Base-by-base conservation (phyloP, 306 rosid genomes). In the Vigna hirtella region DNA sequence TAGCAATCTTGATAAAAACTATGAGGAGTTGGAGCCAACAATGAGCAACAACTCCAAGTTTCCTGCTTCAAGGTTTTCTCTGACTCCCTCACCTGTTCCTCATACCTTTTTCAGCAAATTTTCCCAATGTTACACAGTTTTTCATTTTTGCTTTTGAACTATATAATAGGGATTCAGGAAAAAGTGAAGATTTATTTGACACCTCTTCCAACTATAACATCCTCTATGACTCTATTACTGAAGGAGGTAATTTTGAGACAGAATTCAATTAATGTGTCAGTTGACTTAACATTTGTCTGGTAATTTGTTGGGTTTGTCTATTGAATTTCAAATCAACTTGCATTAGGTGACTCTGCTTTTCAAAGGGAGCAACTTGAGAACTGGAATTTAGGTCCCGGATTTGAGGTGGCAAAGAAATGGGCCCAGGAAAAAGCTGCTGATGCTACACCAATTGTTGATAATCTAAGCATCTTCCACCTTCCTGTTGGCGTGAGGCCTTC, bases 401-500 rank as follows among this genome's bases (percentile, higher is more conserved):
- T 86, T 87, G 91, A 91, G 81, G 81, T 88, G 70, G 97, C 98
- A 66, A 87, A 86, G 84, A 90, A 90, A 85, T 88, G 97, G 98
- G 91, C 96, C 36, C 91, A 86, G 77, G 92, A 90, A 83, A 85
- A 89, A 81, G 91, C 87, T 36, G 85, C 84, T 72, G 89, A 89
- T 79, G 78, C 85, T 49, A 59, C 78, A 34, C 73, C 84, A 20
- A 52, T 83, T 53, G 80, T 86, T 72, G 89, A 92, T 87, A 88
- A 81, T 75, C 65, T 92, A 79, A 79, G 88, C 85, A 82, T 86
- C 81, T 89, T 92, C 83, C 80, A 70, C 83, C 97, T 89, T 82
- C 98, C 98, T 48, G 96, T 95, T n/a, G 98, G 98, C 48, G 96
- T 95, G 66, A 87, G 87, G 84, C 82, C 90, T 86, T 83, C 93